phyloP scores from a whole-genome alignment of 805 yeast species.

The Isabelozyma heimii region DNA sequence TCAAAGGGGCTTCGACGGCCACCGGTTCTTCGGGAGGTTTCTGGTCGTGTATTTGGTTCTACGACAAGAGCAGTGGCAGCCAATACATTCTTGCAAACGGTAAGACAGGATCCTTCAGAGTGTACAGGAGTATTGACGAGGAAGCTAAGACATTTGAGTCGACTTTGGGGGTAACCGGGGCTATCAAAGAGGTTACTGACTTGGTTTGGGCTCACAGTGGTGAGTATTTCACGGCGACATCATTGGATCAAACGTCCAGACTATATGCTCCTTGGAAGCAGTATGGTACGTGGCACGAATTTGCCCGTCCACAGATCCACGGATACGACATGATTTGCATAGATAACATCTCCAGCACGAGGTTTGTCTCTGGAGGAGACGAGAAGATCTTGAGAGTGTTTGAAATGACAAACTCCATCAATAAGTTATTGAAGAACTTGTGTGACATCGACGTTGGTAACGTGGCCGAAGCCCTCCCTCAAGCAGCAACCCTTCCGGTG shows the following conservation, averaged over 20 bases:
- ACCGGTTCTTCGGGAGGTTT: constrained; percentile 85
- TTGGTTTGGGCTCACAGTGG: constrained; percentile 71
- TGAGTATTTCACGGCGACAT: constrained; percentile 68
- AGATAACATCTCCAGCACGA: constrained; percentile 53
- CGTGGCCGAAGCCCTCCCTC: constrained; percentile 50
- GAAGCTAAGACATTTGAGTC: constrained; percentile 42
- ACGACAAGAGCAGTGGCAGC: constrained; percentile 16
- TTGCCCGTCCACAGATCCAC: constrained; percentile 96
- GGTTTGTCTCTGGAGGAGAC: constrained; percentile 92
- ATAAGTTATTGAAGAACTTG: constrained; percentile 53
- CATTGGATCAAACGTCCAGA: constrained; percentile 92
- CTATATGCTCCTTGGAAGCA: constrained; percentile 65
- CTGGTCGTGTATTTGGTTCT: constrained; percentile 69
- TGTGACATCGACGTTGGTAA: constrained; percentile 41
- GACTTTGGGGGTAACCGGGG: constrained; percentile 67
- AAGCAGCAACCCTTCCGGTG: constrained; percentile 87
- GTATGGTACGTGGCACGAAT: constrained; percentile 71
- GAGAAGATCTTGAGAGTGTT: constrained; percentile 90
- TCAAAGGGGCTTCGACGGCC: constrained; percentile 97
- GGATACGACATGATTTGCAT: constrained; percentile 94
- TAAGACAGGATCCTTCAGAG: constrained; percentile 89
- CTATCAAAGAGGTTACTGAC: constrained; percentile 72
- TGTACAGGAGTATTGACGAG: constrained; percentile 50
- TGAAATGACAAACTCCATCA: constrained; percentile 81
- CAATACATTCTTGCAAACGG: constrained; percentile 74